Percentiles rank a stretch among this genome's conserved stretches.
Conservation (phyloP, 352 stramenopile genomes). For the Globisporangium lucens region DNA sequence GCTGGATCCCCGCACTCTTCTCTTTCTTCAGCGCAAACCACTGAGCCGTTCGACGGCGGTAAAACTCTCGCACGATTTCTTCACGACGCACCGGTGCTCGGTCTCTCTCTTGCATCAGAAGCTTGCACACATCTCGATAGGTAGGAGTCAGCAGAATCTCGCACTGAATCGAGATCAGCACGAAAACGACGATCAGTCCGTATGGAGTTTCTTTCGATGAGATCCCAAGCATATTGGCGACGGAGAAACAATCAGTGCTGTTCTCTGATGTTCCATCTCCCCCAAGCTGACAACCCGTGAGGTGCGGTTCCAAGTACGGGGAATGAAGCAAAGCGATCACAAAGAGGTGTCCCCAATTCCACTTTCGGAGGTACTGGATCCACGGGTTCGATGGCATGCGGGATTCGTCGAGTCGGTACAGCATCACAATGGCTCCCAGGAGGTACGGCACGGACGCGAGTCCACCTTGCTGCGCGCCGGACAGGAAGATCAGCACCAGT, state of each 20-base stretch:
- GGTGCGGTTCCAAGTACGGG: slow-evolving; percentile 49
- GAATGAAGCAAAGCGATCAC: slow-evolving; percentile 69
- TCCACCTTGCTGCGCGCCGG: slow-evolving; percentile 65
- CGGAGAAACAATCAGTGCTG: slow-evolving; percentile 52
- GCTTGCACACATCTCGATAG: slow-evolving; percentile 55
- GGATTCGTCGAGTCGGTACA: slow-evolving; percentile 75
- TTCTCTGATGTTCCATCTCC: slow-evolving; percentile 19
- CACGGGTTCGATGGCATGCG: slow-evolving; percentile 51
- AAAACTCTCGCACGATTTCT: slow-evolving; percentile 65
- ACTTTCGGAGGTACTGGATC: slow-evolving; percentile 75
- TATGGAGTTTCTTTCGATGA: slow-evolving; percentile 46
- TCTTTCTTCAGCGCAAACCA: slow-evolving; percentile 84
- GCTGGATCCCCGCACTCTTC: slow-evolving; percentile 77
- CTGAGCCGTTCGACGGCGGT: slow-evolving; percentile 57
- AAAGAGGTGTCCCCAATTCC: slow-evolving; percentile 83
- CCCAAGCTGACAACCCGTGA: slow-evolving; percentile 52
- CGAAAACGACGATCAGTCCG: slow-evolving; percentile 75
- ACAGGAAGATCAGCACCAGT: slow-evolving; percentile 70
- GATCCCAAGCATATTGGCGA: slow-evolving; percentile 69
- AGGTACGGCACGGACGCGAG: slow-evolving; percentile 77
- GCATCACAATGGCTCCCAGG: slow-evolving; percentile 60
- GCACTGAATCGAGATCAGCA: slow-evolving; percentile 82
- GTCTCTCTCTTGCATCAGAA: slow-evolving; percentile 48
- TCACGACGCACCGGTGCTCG: slow-evolving; percentile 45
- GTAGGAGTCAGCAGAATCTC: slow-evolving; percentile 63